Conservation (phyloP, 805 yeast genomes). For the Monosporozyma siamensis region DNA sequence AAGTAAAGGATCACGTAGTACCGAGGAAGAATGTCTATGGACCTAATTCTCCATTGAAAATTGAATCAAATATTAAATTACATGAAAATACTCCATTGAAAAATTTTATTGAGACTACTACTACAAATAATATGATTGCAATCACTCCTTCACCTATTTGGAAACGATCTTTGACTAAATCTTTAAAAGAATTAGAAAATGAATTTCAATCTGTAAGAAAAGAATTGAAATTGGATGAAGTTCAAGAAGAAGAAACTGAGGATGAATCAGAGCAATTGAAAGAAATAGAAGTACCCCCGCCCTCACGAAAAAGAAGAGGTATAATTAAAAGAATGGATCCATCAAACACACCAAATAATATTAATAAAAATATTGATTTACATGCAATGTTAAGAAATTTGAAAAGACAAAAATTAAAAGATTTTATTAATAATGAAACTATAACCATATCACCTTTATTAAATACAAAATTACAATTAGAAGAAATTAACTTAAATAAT, state of each 20-base stretch:
- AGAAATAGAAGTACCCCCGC: neutral
- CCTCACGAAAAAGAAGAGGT: no score
- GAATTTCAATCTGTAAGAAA: constrained; percentile 20
- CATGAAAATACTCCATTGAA: constrained; percentile 1
- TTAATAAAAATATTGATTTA: neutral
- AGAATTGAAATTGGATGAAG: constrained; percentile 3
- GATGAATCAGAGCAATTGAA: neutral
- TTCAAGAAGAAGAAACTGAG: neutral
- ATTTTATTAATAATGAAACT: constrained; percentile 1
- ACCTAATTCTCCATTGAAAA: constrained; percentile 26
- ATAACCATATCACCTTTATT: neutral
- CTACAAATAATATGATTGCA: constrained; percentile 9
- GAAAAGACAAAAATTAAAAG: constrained; percentile 1
- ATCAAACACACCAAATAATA: neutral
- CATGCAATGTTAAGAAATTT: constrained; percentile 5
- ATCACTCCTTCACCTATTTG: constrained; percentile 24
- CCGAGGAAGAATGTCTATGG: constrained; percentile 16
- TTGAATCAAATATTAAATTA: constrained; percentile 1
- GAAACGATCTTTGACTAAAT: constrained; percentile 19
- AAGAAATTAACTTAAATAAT: neutral
- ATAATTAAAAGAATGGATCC: neutral
- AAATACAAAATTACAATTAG: neutral
- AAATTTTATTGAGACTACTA: constrained; percentile 12
- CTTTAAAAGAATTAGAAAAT: constrained; percentile 23
- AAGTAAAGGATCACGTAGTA: no score